These are phyloP conservation scores for Nothopassalora personata DNA, from an alignment of 2,329 filamentous ascomycete species.

Conservation along the genomic window DNA sequence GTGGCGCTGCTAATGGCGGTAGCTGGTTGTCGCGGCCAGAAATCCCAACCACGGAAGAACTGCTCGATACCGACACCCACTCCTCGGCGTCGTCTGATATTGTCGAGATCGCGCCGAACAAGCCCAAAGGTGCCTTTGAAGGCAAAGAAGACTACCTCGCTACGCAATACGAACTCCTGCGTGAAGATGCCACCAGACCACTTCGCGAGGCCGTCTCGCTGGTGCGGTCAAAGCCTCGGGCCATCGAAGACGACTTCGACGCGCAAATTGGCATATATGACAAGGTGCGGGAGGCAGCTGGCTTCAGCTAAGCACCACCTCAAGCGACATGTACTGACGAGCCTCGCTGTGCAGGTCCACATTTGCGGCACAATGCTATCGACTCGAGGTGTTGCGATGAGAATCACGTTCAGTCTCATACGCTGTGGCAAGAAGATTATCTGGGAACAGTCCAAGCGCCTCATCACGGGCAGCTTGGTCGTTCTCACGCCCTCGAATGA, in stretches of 20 bases:
- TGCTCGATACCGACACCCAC: conserved; percentile 34
- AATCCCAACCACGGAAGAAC: conserved; percentile 51
- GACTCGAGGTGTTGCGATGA: conserved; percentile 57
- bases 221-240: conserved; percentile 49
- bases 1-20: conserved; percentile 12
- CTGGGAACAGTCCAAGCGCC: conserved; percentile 59
- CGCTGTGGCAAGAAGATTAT: conserved; percentile 61
- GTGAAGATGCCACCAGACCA: conserved; percentile 67
- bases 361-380: conserved; percentile 62
- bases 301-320: not conserved
- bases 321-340: not conserved
- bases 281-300: conserved; percentile 45
- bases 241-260: conserved; percentile 49
- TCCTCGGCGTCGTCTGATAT: conserved; percentile 13
- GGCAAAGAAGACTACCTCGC: conserved; percentile 63
- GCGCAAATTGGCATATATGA: conserved; percentile 59
- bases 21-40: conserved; percentile 43
- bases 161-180: conserved; percentile 67
- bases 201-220: conserved; percentile 61
- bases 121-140: conserved; percentile 52
- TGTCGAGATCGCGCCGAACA: conserved; percentile 41
- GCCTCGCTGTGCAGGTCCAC: conserved; percentile 50
- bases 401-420: conserved; percentile 65
- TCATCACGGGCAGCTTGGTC: conserved; percentile 52
- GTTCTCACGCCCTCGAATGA: conserved; percentile 54